These are phyloP conservation scores for Wickerhamiella dianesei DNA, from an alignment of 805 yeast species.

Conservation along the genomic window DNA sequence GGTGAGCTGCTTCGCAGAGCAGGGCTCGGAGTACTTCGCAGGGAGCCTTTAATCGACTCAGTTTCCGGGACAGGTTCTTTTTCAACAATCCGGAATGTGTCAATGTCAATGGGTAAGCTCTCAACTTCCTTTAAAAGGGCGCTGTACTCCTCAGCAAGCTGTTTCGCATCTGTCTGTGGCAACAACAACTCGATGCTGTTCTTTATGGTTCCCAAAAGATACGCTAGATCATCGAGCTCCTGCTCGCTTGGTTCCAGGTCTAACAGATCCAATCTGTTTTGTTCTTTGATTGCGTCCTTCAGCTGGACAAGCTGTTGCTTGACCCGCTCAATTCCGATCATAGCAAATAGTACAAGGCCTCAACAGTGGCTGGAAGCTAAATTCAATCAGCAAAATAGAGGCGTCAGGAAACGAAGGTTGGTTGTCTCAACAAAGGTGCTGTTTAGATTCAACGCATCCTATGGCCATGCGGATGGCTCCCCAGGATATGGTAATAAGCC, in stretches of 20 bases:
- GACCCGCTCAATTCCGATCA: slow-evolving; percentile 10
- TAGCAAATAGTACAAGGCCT: background rate
- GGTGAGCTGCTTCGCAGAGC: background rate
- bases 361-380: too few species aligned
- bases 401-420: background rate
- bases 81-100: background rate
- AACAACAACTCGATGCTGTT: slow-evolving; percentile 3
- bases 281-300: slow-evolving; percentile 17
- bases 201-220: slow-evolving; percentile 7
- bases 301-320: slow-evolving; percentile 16
- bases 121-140: background rate
- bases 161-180: slow-evolving; percentile 1
- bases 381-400: too few species aligned
- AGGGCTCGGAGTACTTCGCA: background rate
- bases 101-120: slow-evolving; percentile 1
- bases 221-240: slow-evolving; percentile 15
- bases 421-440: background rate
- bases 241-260: slow-evolving; percentile 18
- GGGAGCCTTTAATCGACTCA: background rate
- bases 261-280: slow-evolving; percentile 17
- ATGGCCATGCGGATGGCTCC: too few species aligned
- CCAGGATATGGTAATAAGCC: background rate
- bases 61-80: background rate
- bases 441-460: background rate
- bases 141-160: slow-evolving; percentile 3